phyloP scores from a whole-genome alignment of 495 filamentous ascomycete species.

The Chaetomium fimeti region DNA sequence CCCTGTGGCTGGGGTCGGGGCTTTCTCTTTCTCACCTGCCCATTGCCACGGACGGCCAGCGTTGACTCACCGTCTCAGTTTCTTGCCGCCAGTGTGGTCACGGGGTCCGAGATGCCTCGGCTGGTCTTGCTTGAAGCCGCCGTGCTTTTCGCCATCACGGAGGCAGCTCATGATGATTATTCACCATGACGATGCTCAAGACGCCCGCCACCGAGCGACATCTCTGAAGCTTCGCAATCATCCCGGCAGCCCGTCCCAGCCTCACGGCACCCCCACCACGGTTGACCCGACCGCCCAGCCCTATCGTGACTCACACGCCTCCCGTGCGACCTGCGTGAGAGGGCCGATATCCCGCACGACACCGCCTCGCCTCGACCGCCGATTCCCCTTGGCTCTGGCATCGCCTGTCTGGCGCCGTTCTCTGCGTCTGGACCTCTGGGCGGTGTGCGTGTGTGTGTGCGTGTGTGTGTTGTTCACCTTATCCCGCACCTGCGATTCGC shows the following conservation, averaged over 20 bases:
- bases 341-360: conserved; percentile 12
- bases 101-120: background rate
- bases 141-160: conserved; percentile 6
- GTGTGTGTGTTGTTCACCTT: conserved; percentile 13
- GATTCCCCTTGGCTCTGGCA: no score
- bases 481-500: conserved; percentile 7
- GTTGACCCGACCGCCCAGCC: background rate
- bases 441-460: background rate
- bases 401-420: background rate
- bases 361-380: background rate
- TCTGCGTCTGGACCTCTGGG: background rate
- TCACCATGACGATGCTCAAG: background rate
- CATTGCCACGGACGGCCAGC: background rate
- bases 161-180: background rate
- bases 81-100: background rate
- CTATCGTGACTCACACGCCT: conserved; percentile 10
- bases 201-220: background rate
- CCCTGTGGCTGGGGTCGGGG: conserved; percentile 8
- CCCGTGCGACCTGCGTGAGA: background rate
- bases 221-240: background rate
- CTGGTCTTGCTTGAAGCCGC: background rate
- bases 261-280: background rate
- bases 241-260: background rate
- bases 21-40: background rate
- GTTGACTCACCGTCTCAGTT: conserved; percentile 7